Conservation (phyloP, 495 filamentous ascomycete genomes). For the Daldinia concentrica region DNA sequence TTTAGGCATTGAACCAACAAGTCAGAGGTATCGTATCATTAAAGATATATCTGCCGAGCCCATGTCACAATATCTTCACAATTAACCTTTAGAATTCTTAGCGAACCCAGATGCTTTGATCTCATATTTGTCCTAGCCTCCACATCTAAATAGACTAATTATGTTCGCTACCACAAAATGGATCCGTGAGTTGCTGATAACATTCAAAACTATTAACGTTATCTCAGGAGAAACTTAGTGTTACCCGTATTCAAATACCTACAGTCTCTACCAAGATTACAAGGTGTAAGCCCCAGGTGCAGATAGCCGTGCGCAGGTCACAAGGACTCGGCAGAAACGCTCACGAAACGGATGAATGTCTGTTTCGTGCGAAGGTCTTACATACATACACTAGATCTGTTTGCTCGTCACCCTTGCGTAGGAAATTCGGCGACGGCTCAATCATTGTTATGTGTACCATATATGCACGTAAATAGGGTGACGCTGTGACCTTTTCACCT, state of each 20-base stretch:
- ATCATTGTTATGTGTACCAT: constrained; percentile 21
- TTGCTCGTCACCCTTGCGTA: not conserved
- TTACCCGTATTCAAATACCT: not conserved
- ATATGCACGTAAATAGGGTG: not conserved
- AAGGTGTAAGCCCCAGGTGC: constrained; percentile 3
- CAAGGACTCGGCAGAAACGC: not conserved
- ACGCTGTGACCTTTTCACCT: not conserved
- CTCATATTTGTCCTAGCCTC: not conserved
- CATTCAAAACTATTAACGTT: not conserved
- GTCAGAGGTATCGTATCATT: too few species aligned
- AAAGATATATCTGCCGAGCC: too few species aligned
- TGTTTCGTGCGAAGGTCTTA: constrained; percentile 9
- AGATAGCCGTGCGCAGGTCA: constrained; percentile 23
- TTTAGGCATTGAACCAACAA: too few species aligned
- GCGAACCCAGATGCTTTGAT: not conserved
- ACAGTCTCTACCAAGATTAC: constrained; percentile 23
- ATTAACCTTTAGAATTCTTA: not conserved
- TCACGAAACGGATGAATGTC: not conserved
- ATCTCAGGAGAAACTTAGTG: not conserved
- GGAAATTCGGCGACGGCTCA: constrained; percentile 2
- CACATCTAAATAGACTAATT: not conserved
- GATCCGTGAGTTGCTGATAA: not conserved
- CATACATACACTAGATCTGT: too few species aligned
- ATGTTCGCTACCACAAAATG: not conserved
- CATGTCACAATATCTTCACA: not conserved